Evolutionary conservation across 345 rosid species (phyloP).

Genomic region (Acer campestre): DNA sequence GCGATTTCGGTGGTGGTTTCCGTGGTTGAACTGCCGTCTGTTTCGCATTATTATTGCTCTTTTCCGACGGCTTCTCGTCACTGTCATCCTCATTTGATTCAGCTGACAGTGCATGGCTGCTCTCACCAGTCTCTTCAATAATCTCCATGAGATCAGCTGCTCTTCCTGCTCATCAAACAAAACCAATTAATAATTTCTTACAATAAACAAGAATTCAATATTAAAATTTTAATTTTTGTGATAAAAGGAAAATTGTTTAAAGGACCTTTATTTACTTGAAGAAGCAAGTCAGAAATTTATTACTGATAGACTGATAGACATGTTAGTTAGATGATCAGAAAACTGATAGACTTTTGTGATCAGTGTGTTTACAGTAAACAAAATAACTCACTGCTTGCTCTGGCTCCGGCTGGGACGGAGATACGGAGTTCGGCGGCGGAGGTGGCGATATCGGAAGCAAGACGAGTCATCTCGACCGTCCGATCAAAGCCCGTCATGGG

Average conservation of each 20-base stretch:
- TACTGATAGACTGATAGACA: too few species aligned
- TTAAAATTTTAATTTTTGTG: too few species aligned
- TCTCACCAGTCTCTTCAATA: constrained; percentile 53
- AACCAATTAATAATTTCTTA: not conserved
- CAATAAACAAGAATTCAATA: not conserved
- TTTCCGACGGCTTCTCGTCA: not conserved
- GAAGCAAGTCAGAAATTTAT: too few species aligned
- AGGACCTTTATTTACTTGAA: too few species aligned
- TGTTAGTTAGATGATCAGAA: too few species aligned
- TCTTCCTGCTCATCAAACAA: constrained; percentile 35
- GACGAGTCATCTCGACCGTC: constrained; percentile 54
- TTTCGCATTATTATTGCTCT: too few species aligned
- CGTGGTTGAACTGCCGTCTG: not conserved
- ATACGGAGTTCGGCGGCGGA: constrained; percentile 55
- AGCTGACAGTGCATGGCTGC: constrained; percentile 42
- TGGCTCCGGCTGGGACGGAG: constrained; percentile 53
- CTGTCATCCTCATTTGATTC: constrained; percentile 32
- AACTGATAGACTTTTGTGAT: too few species aligned
- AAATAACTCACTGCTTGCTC: constrained; percentile 41
- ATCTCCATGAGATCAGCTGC: constrained; percentile 47
- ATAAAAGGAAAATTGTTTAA: too few species aligned
- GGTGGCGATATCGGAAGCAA: constrained; percentile 58
- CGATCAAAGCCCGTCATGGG: constrained; percentile 38
- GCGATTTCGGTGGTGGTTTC: not conserved
- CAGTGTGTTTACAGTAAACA: too few species aligned